Evolutionary conservation across 352 stramenopile genomes (phyloP).

Genomic region (Hyaloperonospora brassicae): DNA sequence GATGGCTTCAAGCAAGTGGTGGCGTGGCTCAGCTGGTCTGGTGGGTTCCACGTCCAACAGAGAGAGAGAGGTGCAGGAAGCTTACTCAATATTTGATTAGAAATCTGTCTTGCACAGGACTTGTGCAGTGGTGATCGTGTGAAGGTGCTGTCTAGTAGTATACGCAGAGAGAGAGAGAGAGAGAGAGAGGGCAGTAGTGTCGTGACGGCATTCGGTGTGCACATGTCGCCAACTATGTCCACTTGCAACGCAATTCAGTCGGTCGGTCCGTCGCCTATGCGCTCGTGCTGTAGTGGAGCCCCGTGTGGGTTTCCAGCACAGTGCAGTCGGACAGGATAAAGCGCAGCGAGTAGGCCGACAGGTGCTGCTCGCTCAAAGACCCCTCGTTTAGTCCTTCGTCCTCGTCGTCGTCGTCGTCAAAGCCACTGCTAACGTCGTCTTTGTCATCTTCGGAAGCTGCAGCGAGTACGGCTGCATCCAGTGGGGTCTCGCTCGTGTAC

Average conservation of each 20-base stretch:
- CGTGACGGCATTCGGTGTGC: conserved; percentile 2
- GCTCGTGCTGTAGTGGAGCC: conserved; percentile 42
- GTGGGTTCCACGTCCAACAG: too few relatives aligned
- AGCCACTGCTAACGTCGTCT: conserved; percentile 10
- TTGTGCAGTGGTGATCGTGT: conserved; percentile 13
- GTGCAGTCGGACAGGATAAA: conserved; percentile 74
- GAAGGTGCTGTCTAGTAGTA: conserved; percentile 22
- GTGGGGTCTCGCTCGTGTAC: conserved; percentile 31
- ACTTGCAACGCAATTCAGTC: conserved; percentile 7
- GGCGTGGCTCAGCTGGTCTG: too few relatives aligned
- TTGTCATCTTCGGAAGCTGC: conserved; percentile 44
- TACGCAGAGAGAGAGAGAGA: conserved; percentile 11
- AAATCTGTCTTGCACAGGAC: conserved; percentile 7
- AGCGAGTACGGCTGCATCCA: conserved; percentile 50
- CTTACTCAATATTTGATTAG: conserved; percentile 30
- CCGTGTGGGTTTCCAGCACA: conserved; percentile 59
- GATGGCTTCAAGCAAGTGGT: too few relatives aligned
- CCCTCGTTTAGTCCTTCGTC: conserved; percentile 41
- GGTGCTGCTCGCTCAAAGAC: conserved; percentile 15
- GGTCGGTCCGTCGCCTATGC: conserved; percentile 16
- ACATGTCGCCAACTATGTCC: conserved; percentile 27
- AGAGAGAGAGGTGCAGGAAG: conserved; percentile 16
- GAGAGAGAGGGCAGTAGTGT: background rate
- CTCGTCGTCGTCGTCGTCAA: conserved; percentile 31
- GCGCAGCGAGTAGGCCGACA: conserved; percentile 75